Percentiles rank a stretch among this genome's conserved stretches.
Conservation (phyloP, 2,329 filamentous ascomycete species). For the Penicillium sp. region DNA sequence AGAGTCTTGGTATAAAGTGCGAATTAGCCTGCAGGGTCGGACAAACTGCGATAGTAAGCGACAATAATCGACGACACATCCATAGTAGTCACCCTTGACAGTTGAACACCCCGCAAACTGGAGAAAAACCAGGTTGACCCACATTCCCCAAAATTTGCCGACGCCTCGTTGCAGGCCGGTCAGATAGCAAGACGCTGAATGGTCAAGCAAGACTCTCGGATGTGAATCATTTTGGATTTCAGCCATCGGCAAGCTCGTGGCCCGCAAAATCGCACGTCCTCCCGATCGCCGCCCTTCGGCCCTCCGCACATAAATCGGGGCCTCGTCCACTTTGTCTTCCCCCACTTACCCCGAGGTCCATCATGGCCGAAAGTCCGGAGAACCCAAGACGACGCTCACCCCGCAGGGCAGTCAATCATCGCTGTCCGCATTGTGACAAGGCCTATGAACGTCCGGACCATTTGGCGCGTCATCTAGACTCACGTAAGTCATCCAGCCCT, state of each 20-base stretch:
- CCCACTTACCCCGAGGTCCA: slow-evolving; percentile 3
- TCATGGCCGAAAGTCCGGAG: slow-evolving; percentile 18
- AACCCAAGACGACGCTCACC: slow-evolving; percentile 20
- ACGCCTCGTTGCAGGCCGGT: not conserved
- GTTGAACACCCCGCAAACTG: not conserved
- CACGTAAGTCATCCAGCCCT: slow-evolving; percentile 13
- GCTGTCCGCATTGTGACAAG: slow-evolving; percentile 25
- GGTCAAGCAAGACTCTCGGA: not conserved
- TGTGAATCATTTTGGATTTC: not conserved
- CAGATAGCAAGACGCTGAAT: not conserved
- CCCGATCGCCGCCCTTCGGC: not conserved
- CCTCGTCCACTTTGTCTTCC: slow-evolving; percentile 3
- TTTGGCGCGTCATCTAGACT: slow-evolving; percentile 26
- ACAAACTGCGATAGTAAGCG: not conserved
- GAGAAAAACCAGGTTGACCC: not conserved
- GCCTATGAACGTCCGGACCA: slow-evolving; percentile 27
- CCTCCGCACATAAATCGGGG: slow-evolving; percentile 5
- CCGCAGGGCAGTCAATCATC: slow-evolving; percentile 15
- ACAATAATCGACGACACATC: not conserved
- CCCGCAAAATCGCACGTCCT: slow-evolving; percentile 13
- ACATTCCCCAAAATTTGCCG: slow-evolving; percentile 3
- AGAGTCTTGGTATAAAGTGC: not conserved
- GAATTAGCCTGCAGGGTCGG: too few relatives aligned
- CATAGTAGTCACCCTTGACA: too few relatives aligned
- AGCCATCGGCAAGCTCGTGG: slow-evolving; percentile 18